Evolutionary conservation across 257 asterid species (phyloP).

Genomic region (Pogostemon cablin): DNA sequence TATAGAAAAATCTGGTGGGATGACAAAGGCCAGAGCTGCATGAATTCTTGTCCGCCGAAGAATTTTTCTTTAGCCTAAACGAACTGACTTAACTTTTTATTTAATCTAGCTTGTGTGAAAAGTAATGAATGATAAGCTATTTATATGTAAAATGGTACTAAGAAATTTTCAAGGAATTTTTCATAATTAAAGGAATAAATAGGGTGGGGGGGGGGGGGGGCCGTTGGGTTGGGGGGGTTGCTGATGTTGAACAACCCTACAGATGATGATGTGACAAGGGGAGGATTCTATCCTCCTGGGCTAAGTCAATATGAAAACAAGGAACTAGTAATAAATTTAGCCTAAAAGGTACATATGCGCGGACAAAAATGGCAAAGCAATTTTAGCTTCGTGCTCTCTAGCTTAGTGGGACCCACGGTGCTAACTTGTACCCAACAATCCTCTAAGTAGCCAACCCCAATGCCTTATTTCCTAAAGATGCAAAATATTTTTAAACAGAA

Average conservation of each 20-base stretch:
- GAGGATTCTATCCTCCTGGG: neutral
- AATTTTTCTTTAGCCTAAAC: neutral
- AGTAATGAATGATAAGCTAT: neutral
- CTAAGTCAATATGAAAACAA: neutral
- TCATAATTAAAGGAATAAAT: neutral
- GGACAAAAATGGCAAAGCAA: too few relatives aligned
- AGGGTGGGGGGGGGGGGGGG: too few relatives aligned
- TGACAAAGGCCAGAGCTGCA: neutral
- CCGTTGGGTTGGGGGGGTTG: too few relatives aligned
- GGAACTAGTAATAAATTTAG: too few relatives aligned
- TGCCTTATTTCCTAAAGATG: neutral
- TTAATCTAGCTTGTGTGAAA: slow-evolving; percentile 2
- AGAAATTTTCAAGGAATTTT: neutral
- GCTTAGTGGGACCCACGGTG: too few relatives aligned
- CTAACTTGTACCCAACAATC: too few relatives aligned
- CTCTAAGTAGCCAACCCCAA: too few relatives aligned
- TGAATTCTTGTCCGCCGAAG: neutral
- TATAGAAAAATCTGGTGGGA: neutral
- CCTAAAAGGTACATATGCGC: too few relatives aligned
- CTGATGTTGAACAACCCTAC: neutral
- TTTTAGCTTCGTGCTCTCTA: too few relatives aligned
- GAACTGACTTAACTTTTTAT: neutral
- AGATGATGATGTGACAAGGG: neutral
- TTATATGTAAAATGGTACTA: neutral
- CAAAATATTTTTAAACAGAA: neutral